These are phyloP conservation scores for Mycena kentingensis DNA, from an alignment of 768 basidiomycete species.

Conservation along the genomic window DNA sequence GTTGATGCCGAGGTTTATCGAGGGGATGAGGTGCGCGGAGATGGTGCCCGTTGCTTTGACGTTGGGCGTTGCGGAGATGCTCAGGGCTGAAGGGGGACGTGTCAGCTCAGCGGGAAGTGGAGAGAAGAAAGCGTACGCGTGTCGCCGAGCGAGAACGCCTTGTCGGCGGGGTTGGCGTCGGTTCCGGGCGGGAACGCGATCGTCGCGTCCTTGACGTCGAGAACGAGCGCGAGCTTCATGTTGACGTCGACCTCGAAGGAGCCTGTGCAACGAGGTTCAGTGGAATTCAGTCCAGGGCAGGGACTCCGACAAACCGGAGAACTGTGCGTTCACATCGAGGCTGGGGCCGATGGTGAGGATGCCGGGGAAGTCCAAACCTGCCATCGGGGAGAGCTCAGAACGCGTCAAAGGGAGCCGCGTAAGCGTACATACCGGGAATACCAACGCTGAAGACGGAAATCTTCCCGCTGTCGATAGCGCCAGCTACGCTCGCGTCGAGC, in stretches of 20 bases:
- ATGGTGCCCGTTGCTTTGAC: constrained; percentile 44
- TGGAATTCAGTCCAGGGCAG: constrained; percentile 3
- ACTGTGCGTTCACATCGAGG: constrained; percentile 43
- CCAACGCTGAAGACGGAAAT: constrained; percentile 43
- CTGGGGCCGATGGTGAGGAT: constrained; percentile 51
- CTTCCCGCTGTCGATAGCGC: constrained; percentile 44
- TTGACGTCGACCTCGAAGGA: constrained; percentile 34
- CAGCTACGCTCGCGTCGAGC: constrained; percentile 2
- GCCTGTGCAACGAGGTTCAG: constrained; percentile 12
- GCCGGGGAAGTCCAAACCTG: constrained; percentile 51
- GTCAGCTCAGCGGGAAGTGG: background rate
- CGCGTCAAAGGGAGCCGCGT: background rate
- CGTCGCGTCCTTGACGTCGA: constrained; percentile 42
- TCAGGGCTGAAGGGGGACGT: constrained; percentile 34
- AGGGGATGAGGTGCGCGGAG: constrained; percentile 51
- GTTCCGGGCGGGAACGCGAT: constrained; percentile 45
- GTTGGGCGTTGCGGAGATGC: constrained; percentile 41
- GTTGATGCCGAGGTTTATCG: constrained; percentile 45
- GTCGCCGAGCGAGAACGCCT: constrained; percentile 38
- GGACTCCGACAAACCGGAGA: background rate
- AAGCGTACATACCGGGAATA: constrained; percentile 35
- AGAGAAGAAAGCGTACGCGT: constrained; percentile 40
- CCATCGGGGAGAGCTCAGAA: background rate
- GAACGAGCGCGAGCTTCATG: constrained; percentile 45
- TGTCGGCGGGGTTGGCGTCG: constrained; percentile 22